A percentile compares a stretch with the other conserved stretches of the same genome.
phyloP scores from a whole-genome alignment of 2,329 filamentous ascomycete species.

The Celoporthe dispersa region DNA sequence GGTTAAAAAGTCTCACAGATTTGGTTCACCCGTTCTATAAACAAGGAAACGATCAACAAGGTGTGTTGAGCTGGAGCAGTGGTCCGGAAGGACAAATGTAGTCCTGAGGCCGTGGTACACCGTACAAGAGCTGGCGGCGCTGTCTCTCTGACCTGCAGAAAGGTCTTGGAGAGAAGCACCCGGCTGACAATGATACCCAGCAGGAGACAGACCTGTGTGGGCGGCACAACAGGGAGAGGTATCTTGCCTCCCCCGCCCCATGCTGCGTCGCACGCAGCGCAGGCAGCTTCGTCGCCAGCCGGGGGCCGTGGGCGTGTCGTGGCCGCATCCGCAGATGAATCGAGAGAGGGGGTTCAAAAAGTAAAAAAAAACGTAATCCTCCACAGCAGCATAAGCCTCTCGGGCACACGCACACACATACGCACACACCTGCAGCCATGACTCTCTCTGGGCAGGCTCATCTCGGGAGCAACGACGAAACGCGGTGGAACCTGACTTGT shows the following conservation, averaged over 20 bases:
- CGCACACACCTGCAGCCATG: not conserved
- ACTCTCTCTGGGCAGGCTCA: not conserved
- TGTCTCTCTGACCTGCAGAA: not conserved
- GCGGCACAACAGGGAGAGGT: not conserved
- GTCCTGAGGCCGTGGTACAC: not conserved
- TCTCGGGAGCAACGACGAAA: not conserved
- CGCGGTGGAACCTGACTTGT: constrained; percentile 6
- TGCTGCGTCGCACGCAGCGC: not conserved
- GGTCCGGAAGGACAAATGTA: not conserved
- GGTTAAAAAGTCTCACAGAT: not conserved
- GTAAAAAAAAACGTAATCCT: not conserved
- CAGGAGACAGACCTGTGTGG: not conserved
- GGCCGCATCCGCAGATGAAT: not conserved
- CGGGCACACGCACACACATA: too few relatives aligned
- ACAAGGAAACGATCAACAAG: not conserved
- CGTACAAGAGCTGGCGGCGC: not conserved
- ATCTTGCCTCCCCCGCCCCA: not conserved
- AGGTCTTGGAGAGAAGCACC: not conserved
- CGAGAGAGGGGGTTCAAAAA: not conserved
- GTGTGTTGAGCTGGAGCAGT: not conserved
- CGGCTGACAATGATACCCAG: not conserved
- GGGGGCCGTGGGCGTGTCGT: constrained; percentile 3
- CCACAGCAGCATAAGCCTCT: not conserved
- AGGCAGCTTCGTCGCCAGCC: not conserved
- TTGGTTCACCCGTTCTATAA: not conserved